Conservation (phyloP, 2,329 filamentous ascomycete genomes). For the Cryphonectria naterciae region DNA sequence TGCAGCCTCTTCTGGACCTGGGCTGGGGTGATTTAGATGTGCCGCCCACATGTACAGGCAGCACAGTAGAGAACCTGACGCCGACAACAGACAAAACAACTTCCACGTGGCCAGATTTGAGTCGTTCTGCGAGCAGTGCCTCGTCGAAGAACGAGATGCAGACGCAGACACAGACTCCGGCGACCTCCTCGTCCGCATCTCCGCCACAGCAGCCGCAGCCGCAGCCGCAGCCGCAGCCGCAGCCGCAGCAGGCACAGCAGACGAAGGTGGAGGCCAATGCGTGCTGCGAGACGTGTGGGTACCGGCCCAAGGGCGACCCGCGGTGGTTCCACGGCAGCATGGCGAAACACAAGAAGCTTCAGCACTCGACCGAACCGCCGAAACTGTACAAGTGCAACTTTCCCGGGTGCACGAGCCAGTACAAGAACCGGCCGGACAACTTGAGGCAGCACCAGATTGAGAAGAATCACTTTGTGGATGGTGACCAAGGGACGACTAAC, state of each 20-base stretch:
- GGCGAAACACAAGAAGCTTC: slow-evolving; percentile 61
- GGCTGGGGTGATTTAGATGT: background rate
- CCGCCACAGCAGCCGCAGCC: background rate
- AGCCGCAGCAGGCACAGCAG: slow-evolving; percentile 24
- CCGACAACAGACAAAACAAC: slow-evolving; percentile 15
- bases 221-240: background rate
- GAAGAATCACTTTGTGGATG: slow-evolving; percentile 58
- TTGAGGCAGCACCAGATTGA: slow-evolving; percentile 60
- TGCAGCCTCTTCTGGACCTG: slow-evolving; percentile 19
- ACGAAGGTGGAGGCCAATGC: slow-evolving; percentile 48
- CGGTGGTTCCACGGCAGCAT: slow-evolving; percentile 63
- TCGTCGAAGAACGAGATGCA: slow-evolving; percentile 5
- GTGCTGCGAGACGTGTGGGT: slow-evolving; percentile 57
- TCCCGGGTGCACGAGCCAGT: slow-evolving; percentile 58
- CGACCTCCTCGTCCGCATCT: slow-evolving; percentile 18
- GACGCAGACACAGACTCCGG: background rate
- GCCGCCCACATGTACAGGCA: slow-evolving; percentile 4
- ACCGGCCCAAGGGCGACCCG: slow-evolving; percentile 60
- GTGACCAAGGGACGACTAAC: slow-evolving; percentile 38
- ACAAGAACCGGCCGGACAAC: slow-evolving; percentile 60
- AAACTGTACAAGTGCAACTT: slow-evolving; percentile 57
- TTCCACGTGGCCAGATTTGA: slow-evolving; percentile 1
- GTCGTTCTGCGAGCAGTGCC: slow-evolving; percentile 8
- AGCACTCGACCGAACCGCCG: slow-evolving; percentile 54
- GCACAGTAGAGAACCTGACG: slow-evolving; percentile 17